Evolutionary conservation across 371 early-diverging fungal genomes (phyloP), one percentile per base, ranked within the genome.

Genomic region (Actinomortierella wolfii): DNA sequence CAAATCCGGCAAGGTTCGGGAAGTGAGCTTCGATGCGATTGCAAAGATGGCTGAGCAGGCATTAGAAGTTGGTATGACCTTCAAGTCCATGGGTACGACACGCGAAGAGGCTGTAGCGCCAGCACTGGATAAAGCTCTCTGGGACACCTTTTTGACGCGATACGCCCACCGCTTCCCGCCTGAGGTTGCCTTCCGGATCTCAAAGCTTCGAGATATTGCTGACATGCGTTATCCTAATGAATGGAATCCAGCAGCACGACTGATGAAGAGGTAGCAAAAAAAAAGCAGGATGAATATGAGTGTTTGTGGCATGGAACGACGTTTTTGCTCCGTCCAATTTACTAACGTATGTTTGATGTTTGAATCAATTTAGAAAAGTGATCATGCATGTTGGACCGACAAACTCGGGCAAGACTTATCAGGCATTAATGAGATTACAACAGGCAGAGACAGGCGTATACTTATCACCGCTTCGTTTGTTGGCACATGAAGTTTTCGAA

Each of bases 331-430:
- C 20, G 5, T 34, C 40, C 60, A 59, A 20, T 15, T 54, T 25
- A 7, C n/a, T 26, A 48, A 21, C 48, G 26, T 11, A 25, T 39
- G n/a, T 43, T 21, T 28, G 5, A 51, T 54, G 20, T 11, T 34
- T 28, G 14, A 34, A 24, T 13, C 13, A 3, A 17, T 29, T 24
- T 64, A 88, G 89, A 60, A 89, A 89, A 44, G 91, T 98, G 51
- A 82, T 91, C 42, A 82, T 97, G 80, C 98, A 98, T 67, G 94
- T 97, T 20, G 98, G 98, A 11, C 98, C 98, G 14, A 97, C 98
- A 4, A 98, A 98, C 77, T 94, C 94, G 21, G 98, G 98, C 58
- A 98, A 98, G 71, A 98, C 98, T 0, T 90, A 97, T 77, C 77
- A 80, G 42, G 98, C 98, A 5, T 69, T 98, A 13, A 58, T 89